phyloP scores from a whole-genome alignment of 2,329 filamentous ascomycete genomes.

The Sclerotinia borealis region DNA sequence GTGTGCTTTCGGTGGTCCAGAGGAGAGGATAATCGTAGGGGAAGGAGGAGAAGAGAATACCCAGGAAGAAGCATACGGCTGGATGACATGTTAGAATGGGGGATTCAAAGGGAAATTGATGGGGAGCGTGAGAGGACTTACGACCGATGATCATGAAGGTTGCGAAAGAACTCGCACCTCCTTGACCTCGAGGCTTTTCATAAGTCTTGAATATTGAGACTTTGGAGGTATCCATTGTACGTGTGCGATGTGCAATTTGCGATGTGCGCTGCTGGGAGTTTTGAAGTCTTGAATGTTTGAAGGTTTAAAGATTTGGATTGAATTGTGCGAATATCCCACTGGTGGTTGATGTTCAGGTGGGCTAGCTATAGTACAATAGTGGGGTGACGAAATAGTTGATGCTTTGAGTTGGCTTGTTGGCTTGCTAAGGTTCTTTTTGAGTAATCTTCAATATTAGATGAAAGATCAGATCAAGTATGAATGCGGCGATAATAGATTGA shows the following conservation, averaged over 20 bases:
- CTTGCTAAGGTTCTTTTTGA: too few relatives aligned
- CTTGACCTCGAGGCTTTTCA: conserved; percentile 30
- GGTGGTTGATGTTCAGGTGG: not conserved
- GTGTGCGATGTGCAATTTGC: not conserved
- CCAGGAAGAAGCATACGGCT: conserved; percentile 96
- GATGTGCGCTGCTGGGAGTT: not conserved
- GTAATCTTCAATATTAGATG: too few relatives aligned
- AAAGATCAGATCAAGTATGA: not conserved
- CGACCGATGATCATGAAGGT: conserved; percentile 96
- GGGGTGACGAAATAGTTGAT: not conserved
- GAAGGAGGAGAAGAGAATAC: conserved; percentile 72
- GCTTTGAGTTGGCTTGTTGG: too few relatives aligned
- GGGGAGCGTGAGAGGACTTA: conserved; percentile 43
- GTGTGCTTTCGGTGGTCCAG: conserved; percentile 63
- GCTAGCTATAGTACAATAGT: not conserved
- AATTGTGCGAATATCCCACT: not conserved
- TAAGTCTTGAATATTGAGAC: conserved; percentile 32
- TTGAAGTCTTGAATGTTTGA: too few relatives aligned
- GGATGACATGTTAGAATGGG: conserved; percentile 11
- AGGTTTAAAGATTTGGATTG: not conserved
- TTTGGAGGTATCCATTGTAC: conserved; percentile 29
- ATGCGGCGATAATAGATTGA: not conserved
- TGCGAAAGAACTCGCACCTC: conserved; percentile 67
- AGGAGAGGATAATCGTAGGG: conserved; percentile 82
- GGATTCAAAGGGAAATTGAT: not conserved